Evolutionary conservation across 345 rosid genomes (phyloP).

Genomic region (Moricandia arvensis): DNA sequence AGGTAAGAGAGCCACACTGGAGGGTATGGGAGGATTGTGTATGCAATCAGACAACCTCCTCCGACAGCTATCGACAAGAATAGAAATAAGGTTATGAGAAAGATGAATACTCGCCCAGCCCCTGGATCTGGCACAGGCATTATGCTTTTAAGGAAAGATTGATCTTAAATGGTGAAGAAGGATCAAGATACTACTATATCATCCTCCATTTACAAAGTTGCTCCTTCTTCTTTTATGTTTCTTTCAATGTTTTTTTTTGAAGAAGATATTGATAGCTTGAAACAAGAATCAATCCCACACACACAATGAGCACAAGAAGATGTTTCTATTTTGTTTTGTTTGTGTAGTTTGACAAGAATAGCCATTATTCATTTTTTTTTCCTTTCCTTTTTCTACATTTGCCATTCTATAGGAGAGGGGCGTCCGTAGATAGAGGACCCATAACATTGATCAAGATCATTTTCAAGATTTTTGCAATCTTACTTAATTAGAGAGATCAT

Average conservation of each 20-base stretch:
- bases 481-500: neutral
- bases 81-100: constrained; percentile 53
- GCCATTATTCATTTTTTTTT: constrained; percentile 13
- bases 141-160: constrained; percentile 13
- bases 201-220: constrained; percentile 27
- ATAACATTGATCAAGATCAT: constrained; percentile 16
- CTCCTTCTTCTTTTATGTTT: neutral
- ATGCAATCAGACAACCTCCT: constrained; percentile 58
- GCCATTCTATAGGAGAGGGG: constrained; percentile 36
- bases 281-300: constrained; percentile 19
- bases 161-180: constrained; percentile 18
- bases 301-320: neutral
- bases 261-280: neutral
- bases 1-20: constrained; percentile 51
- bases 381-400: constrained; percentile 14
- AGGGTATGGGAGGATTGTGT: constrained; percentile 52
- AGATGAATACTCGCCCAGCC: constrained; percentile 60
- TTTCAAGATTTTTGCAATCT: constrained; percentile 8
- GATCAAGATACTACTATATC: constrained; percentile 26
- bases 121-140: constrained; percentile 73
- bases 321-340: constrained; percentile 23
- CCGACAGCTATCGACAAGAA: constrained; percentile 49
- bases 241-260: neutral
- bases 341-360: constrained; percentile 38
- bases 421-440: constrained; percentile 36